Evolutionary conservation across 805 yeast species (phyloP).

Genomic region (Brettanomyces sp.): DNA sequence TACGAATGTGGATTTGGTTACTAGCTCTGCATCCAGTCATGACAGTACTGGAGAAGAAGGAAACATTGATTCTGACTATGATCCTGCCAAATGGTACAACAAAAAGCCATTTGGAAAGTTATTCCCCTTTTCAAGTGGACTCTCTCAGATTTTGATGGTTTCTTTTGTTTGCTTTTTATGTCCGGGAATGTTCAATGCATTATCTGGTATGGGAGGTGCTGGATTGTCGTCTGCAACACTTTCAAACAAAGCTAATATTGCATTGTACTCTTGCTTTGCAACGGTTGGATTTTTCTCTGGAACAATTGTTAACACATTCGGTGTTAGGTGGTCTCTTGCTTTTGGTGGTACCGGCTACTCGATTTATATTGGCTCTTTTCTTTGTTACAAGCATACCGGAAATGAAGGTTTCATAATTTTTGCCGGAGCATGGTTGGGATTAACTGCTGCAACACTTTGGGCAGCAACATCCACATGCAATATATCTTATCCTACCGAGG

Average conservation of each 20-base stretch:
- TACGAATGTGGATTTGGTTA: background rate
- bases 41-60: background rate
- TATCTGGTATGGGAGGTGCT: constrained; percentile 41
- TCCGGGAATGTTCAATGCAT: constrained; percentile 44
- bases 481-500: constrained; percentile 49
- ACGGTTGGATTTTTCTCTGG: constrained; percentile 52
- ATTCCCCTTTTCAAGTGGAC: constrained; percentile 32
- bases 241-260: constrained; percentile 41
- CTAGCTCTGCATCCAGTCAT: background rate
- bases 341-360: constrained; percentile 50
- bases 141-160: constrained; percentile 35
- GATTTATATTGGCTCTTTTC: constrained; percentile 42
- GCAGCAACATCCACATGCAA: constrained; percentile 50
- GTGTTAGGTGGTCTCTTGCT: constrained; percentile 33
- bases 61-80: background rate
- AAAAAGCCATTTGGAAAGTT: constrained; percentile 17
- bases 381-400: constrained; percentile 35
- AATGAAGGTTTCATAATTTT: constrained; percentile 45
- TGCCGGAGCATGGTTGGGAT: constrained; percentile 43
- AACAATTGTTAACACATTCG: constrained; percentile 41
- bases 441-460: constrained; percentile 49
- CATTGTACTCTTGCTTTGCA: constrained; percentile 46
- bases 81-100: constrained; percentile 29
- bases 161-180: constrained; percentile 39
- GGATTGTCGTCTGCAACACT: constrained; percentile 30